Evolutionary conservation across 2,329 filamentous ascomycete species (phyloP), one percentile per base, ranked within the genome.

Genomic region (Aspergillus quadricinctus): DNA sequence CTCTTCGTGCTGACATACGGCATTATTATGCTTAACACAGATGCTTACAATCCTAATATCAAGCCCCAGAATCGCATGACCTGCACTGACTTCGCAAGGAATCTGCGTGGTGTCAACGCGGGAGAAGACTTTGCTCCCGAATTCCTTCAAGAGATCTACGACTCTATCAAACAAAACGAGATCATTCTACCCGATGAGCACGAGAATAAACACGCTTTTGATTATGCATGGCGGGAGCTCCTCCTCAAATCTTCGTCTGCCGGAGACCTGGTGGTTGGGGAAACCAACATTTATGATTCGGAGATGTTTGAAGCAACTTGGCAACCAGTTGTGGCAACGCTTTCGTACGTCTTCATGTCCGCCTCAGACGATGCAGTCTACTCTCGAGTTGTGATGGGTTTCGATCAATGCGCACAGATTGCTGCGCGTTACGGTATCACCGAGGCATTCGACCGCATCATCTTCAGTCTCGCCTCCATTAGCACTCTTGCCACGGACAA

Each of bases 261-360:
- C 0, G 87, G 88, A 1, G 83, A 87, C 52, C 80, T 97, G 48
- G 78, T 88, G 35, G 79, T 93, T 29, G 95, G 92, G 71, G 83
- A 96, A 63, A 96, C 93, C 4, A 97, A 97, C 69, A 86, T 96
- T 41, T 99, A 91, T 72, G 95, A 99, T 73, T 90, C 92, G 3
- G 92, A 99, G 70, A 97, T 99, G 90, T 99, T 99, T 72, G 87
- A 89, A 56, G 89, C 92, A 23, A 97, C 92, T 0, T 99, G 95
- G 94, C 92, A 86, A 70, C 93, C 95, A 0, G 92, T 99, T 50
- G 83, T 99, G 40, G 92, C 94, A 3, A 97, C 95, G 0, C 79
- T 99, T 54, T 95, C 94, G 11, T 99, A 97, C 69, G 94, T 99
- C 3, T 99, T 99, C 78, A 96, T 97, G 88, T 97, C 93, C 37